Conservation (phyloP, 2,329 filamentous ascomycete species). For the Calycina herbarum region DNA sequence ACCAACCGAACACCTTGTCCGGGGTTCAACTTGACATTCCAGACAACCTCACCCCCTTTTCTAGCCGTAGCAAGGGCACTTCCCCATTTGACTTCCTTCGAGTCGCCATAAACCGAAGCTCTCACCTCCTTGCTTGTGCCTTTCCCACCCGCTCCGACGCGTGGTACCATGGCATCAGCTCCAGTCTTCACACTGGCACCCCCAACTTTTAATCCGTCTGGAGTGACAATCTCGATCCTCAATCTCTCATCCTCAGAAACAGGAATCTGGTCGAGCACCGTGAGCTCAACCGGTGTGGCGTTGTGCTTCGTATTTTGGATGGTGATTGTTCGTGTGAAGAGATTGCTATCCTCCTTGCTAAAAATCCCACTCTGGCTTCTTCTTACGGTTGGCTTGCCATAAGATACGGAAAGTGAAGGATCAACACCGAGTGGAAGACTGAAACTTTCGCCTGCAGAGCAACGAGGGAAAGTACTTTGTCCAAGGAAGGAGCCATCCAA, state of each 20-base stretch:
- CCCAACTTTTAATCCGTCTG: conserved; percentile 47
- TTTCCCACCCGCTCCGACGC: conserved; percentile 12
- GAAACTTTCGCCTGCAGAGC: conserved; percentile 55
- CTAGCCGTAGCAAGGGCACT: conserved; percentile 53
- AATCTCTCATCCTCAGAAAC: conserved; percentile 61
- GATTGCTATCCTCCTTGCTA: conserved; percentile 51
- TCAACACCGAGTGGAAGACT: conserved; percentile 59
- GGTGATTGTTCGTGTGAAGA: conserved; percentile 50
- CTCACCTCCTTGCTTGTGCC: conserved; percentile 24
- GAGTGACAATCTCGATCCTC: conserved; percentile 50
- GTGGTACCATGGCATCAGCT: conserved; percentile 14
- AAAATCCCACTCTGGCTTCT: conserved; percentile 53
- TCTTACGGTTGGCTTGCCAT: conserved; percentile 56
- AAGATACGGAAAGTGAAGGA: conserved; percentile 54
- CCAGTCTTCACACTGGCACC: conserved; percentile 43
- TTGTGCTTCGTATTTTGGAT: conserved; percentile 52
- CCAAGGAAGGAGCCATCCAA: conserved; percentile 65
- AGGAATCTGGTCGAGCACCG: conserved; percentile 61
- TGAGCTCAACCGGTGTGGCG: conserved; percentile 42
- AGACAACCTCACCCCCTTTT: conserved; percentile 58
- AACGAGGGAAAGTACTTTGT: conserved; percentile 54
- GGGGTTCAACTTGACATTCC: conserved; percentile 58
- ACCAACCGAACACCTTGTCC: conserved; percentile 57
- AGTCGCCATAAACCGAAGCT: conserved; percentile 29
- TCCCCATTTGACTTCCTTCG: conserved; percentile 49